phyloP scores from a whole-genome alignment of 495 filamentous ascomycete species.

The Lophiotrema nucula region DNA sequence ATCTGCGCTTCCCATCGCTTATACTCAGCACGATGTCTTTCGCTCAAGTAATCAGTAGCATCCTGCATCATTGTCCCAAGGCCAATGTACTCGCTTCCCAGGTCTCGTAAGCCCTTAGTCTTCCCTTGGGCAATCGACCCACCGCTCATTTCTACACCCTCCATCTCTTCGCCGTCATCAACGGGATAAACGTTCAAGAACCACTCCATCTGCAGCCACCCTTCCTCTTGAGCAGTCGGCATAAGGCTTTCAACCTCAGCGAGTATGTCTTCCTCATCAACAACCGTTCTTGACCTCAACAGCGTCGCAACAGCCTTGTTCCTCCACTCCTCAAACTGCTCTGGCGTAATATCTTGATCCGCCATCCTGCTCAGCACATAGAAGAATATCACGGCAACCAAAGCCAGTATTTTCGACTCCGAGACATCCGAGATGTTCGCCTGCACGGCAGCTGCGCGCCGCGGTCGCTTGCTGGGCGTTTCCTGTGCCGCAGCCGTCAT shows the following conservation, averaged over 20 bases:
- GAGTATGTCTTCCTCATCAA: constrained; percentile 20
- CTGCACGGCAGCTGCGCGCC: constrained; percentile 11
- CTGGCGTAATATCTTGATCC: constrained; percentile 42
- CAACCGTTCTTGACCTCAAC: neutral
- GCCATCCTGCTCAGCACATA: constrained; percentile 48
- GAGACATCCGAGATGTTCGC: constrained; percentile 12
- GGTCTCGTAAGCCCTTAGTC: constrained; percentile 26
- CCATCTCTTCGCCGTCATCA: constrained; percentile 38
- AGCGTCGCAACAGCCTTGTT: constrained; percentile 42
- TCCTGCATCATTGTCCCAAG: constrained; percentile 83
- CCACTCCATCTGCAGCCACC: constrained; percentile 41
- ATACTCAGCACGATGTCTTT: constrained; percentile 66
- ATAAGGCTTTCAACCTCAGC: constrained; percentile 31
- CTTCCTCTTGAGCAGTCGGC: constrained; percentile 31
- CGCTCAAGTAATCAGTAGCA: constrained; percentile 75
- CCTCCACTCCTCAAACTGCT: constrained; percentile 44
- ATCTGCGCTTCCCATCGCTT: constrained; percentile 70
- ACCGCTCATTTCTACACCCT: constrained; percentile 42
- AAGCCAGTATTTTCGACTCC: constrained; percentile 45
- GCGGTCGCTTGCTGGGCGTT: constrained; percentile 22
- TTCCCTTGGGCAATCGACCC: constrained; percentile 3
- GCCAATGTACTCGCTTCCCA: constrained; percentile 48
- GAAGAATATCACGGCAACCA: constrained; percentile 70
- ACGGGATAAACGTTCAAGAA: constrained; percentile 31
- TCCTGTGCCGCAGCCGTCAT: constrained; percentile 11